Evolutionary conservation across 176 grass and related monocot genomes (phyloP), one percentile per base, ranked within the genome.

Genomic region (Secale cereale): DNA sequence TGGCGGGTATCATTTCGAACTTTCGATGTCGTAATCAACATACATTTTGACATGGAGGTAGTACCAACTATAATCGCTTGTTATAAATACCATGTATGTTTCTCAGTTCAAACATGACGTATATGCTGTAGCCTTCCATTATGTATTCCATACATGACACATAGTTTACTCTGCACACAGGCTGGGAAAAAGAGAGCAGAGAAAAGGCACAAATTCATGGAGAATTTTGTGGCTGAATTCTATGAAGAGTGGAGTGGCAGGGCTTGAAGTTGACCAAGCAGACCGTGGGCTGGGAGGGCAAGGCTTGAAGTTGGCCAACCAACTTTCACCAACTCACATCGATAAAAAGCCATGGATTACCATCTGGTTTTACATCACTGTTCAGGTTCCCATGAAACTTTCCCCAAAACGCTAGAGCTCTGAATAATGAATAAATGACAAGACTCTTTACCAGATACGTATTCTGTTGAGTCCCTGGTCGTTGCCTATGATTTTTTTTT

Each of bases 211-310:
- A 87, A 78, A 33, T 94, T 96, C 75, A 99, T 96, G 93, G 85
- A 96, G 64, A 84, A 88, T 70, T 99, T 94, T 83, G 82, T 99
- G 76, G 46, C 74, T 78, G 97, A 99, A 77, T 99, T 99, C 79
- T 92, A 91, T 48, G 84, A 95, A 80, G 97, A 99, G 87, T 96
- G 93, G 97, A 90, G 75, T 76, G 93, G 91, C 45, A 90, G 83
- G 69, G 86, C 91, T 84, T 98, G 91, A 92, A 76, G 89, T 80
- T 90, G 89, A 80, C 35, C 85, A 80, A 84, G 68, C 60, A 70
- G 12, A 5, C 36, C 76, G 50, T 79, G 64, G 20, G 59, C 33
- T 66, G 83, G 59, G 67, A 50, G 67, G 91, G 88, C 43, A 85
- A 69, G 83, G 78, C 71, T 71, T 90, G 87, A 90, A 62, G 85